Conservation (phyloP, 495 filamentous ascomycete genomes). For the Talaromyces trachyspermus region DNA sequence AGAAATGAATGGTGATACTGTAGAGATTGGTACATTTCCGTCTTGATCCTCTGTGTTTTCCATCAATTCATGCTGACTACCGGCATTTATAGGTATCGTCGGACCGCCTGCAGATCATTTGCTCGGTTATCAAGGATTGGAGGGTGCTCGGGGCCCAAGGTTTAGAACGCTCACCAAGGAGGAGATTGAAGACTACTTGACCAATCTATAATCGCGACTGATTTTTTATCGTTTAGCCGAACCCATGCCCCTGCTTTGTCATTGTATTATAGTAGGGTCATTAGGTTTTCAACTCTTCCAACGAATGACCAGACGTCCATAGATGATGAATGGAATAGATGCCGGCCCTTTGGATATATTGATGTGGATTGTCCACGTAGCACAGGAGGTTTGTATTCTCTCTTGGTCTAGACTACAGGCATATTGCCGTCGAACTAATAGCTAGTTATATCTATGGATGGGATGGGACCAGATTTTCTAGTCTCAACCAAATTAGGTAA, state of each 20-base stretch:
- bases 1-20: constrained; percentile 98
- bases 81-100: constrained; percentile 66
- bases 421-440: no score
- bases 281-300: not conserved
- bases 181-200: constrained; percentile 98
- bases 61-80: constrained; percentile 10
- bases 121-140: constrained; percentile 86
- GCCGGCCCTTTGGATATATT: no score
- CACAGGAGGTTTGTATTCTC: no score
- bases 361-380: no score
- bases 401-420: no score
- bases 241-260: constrained; percentile 1
- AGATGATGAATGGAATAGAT: constrained; percentile 1
- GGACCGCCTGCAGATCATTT: constrained; percentile 89
- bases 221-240: constrained; percentile 2
- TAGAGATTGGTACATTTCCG: constrained; percentile 78
- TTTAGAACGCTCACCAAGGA: constrained; percentile 95
- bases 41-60: not conserved
- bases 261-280: constrained; percentile 7
- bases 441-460: no score
- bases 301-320: not conserved
- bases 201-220: constrained; percentile 61
- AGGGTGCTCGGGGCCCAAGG: constrained; percentile 79
- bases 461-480: no score
- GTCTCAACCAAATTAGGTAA: no score